A percentile compares a stretch with the other conserved stretches of the same genome.
These are phyloP conservation scores for Juglanconis oblonga DNA, from an alignment of 2,329 filamentous ascomycete genomes.

Conservation along the genomic window DNA sequence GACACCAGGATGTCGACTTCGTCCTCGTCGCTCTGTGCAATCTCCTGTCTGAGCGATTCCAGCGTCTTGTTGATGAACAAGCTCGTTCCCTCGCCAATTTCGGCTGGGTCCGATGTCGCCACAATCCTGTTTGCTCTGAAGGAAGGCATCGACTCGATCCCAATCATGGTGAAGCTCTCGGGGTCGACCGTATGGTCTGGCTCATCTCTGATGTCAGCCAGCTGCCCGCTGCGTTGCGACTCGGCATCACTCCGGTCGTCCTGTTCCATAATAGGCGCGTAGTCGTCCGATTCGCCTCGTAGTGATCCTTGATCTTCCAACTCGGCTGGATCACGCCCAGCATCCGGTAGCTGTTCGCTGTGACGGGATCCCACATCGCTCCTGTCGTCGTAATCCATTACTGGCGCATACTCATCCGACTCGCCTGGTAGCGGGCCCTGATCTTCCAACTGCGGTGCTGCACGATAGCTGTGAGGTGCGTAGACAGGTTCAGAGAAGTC, in stretches of 20 bases:
- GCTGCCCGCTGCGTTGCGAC: conserved; percentile 18
- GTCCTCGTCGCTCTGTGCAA: conserved; percentile 23
- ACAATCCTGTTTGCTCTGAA: conserved; percentile 40
- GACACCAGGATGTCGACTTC: conserved; percentile 15
- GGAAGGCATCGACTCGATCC: conserved; percentile 52
- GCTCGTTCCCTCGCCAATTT: conserved; percentile 55
- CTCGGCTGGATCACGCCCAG: not conserved
- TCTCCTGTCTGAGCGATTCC: conserved; percentile 44
- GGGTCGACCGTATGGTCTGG: conserved; percentile 29
- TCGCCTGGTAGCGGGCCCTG: conserved; percentile 4
- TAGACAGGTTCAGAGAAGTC: not conserved
- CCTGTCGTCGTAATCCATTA: conserved; percentile 13
- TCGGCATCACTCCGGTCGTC: conserved; percentile 26
- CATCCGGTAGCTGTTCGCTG: not conserved
- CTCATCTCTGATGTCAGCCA: conserved; percentile 22
- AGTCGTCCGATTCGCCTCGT: conserved; percentile 7
- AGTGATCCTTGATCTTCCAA: conserved; percentile 9
- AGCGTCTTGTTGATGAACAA: conserved; percentile 55
- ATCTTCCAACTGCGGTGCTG: conserved; percentile 6
- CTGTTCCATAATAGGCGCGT: conserved; percentile 2
- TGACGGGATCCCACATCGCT: conserved; percentile 12
- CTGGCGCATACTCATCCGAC: conserved; percentile 7
- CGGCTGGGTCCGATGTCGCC: conserved; percentile 34
- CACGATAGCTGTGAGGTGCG: not conserved
- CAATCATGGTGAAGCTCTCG: conserved; percentile 60